These are phyloP conservation scores for Calonectria naviculata DNA, from an alignment of 2,329 filamentous ascomycete species.

Conservation along the genomic window DNA sequence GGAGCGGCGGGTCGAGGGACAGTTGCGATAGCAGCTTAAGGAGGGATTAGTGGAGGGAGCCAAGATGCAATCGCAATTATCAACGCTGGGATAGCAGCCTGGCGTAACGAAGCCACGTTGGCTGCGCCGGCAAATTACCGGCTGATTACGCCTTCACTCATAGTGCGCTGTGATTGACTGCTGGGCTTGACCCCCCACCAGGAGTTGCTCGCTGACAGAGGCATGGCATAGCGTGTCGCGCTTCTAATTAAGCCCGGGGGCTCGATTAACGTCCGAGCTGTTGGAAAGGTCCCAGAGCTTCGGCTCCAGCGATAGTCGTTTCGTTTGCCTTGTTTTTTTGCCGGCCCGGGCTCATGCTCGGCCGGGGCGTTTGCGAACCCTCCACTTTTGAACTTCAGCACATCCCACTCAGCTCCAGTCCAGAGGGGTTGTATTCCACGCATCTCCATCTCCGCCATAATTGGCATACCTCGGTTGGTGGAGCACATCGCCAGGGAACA, in stretches of 20 bases:
- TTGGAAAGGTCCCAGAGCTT: background rate
- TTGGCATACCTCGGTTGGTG: background rate
- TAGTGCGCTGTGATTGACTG: conserved; percentile 5
- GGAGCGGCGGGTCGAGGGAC: conserved; percentile 6
- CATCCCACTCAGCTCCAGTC: background rate
- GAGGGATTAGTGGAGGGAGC: conserved; percentile 19
- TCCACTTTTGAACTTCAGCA: background rate
- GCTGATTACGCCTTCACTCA: conserved; percentile 11
- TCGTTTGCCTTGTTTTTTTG: background rate
- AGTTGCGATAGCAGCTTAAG: conserved; percentile 14
- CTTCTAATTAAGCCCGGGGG: background rate
- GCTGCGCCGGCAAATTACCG: conserved; percentile 25
- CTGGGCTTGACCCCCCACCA: conserved; percentile 13
- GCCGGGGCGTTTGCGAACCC: background rate
- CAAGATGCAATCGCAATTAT: conserved; percentile 21
- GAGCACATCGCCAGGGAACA: background rate
- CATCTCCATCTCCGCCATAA: background rate
- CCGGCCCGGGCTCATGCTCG: background rate
- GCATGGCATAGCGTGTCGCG: conserved; percentile 12
- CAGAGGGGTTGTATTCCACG: background rate
- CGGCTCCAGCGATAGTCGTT: background rate
- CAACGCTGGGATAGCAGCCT: background rate
- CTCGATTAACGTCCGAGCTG: background rate
- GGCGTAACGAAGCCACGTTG: conserved; percentile 25
- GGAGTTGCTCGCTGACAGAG: conserved; percentile 3